These are phyloP conservation scores for Trichosporon asahii DNA, from an alignment of 1,284 basidiomycete genomes.

Conservation along the genomic window DNA sequence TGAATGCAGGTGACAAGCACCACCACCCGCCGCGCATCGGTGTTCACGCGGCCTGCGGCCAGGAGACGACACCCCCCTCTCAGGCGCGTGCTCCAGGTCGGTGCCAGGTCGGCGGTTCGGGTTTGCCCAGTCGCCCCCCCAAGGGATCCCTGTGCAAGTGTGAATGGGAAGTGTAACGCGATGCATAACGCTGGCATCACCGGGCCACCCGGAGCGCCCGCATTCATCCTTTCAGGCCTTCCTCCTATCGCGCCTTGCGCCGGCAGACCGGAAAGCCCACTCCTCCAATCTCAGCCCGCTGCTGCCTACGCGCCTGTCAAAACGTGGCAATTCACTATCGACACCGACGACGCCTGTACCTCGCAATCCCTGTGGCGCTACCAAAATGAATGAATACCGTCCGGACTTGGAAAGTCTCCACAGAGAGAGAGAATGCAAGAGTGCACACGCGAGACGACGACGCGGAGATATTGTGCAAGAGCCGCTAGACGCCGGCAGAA, in stretches of 20 bases:
- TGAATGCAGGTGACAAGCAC: not conserved
- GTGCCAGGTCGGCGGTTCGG: not conserved
- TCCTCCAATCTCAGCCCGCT: not conserved
- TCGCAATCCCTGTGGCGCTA: not conserved
- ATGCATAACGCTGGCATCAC: slow-evolving; percentile 10
- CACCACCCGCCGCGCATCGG: not conserved
- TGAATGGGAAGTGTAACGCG: not conserved
- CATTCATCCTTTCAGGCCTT: not conserved
- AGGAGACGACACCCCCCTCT: not conserved
- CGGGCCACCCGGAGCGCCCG: not conserved
- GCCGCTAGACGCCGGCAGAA: not conserved
- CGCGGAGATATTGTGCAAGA: not conserved
- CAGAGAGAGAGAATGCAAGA: not conserved
- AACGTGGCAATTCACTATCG: not conserved
- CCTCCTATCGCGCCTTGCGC: not conserved
- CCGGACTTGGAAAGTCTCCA: not conserved
- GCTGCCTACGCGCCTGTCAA: not conserved
- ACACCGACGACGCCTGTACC: not conserved
- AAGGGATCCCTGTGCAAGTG: not conserved
- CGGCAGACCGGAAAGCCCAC: not conserved
- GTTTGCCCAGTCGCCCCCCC: not conserved
- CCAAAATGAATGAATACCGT: slow-evolving; percentile 5
- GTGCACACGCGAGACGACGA: not conserved
- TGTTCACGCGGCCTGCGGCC: not conserved
- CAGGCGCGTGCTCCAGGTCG: not conserved